Percentiles rank a stretch among this genome's conserved stretches.
Conservation (phyloP, 2,329 filamentous ascomycete species). For the Alternaria sp. region DNA sequence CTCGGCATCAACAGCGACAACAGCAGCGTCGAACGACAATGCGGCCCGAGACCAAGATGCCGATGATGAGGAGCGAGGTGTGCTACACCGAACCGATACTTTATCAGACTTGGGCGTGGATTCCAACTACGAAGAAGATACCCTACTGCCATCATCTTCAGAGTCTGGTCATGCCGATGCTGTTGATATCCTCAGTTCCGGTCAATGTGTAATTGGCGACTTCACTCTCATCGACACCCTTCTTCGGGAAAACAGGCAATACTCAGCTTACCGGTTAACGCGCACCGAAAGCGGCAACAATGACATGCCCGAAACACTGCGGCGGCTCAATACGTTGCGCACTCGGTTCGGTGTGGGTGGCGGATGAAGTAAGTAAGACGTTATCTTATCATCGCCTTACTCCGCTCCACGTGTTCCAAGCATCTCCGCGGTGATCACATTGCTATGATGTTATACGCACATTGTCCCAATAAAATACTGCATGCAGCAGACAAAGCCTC, state of each 20-base stretch:
- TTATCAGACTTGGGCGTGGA: constrained; percentile 53
- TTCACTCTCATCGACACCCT: constrained; percentile 55
- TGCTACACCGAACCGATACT: constrained; percentile 54
- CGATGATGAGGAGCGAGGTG: constrained; percentile 67
- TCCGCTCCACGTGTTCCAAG: constrained; percentile 12
- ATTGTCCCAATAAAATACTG: constrained; percentile 13
- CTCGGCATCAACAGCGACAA: constrained; percentile 14
- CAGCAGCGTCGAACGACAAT: constrained; percentile 19
- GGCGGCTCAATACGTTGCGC: constrained; percentile 47
- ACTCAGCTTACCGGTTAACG: constrained; percentile 45
- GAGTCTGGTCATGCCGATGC: constrained; percentile 39
- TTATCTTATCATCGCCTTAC: constrained; percentile 16
- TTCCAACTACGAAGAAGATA: constrained; percentile 48
- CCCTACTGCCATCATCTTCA: constrained; percentile 42
- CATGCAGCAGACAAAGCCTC: constrained; percentile 13
- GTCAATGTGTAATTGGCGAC: constrained; percentile 58
- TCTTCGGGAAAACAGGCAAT: constrained; percentile 53
- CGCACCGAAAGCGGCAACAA: constrained; percentile 38
- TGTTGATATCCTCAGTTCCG: constrained; percentile 58
- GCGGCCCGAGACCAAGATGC: constrained; percentile 59
- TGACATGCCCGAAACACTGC: constrained; percentile 45
- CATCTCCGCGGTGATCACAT: constrained; percentile 12
- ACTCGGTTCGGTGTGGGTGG: constrained; percentile 47
- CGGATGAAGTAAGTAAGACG: constrained; percentile 33
- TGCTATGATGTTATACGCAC: constrained; percentile 11